These are phyloP conservation scores for Rhizopogon vulgaris DNA, from an alignment of 768 basidiomycete species.

Conservation along the genomic window DNA sequence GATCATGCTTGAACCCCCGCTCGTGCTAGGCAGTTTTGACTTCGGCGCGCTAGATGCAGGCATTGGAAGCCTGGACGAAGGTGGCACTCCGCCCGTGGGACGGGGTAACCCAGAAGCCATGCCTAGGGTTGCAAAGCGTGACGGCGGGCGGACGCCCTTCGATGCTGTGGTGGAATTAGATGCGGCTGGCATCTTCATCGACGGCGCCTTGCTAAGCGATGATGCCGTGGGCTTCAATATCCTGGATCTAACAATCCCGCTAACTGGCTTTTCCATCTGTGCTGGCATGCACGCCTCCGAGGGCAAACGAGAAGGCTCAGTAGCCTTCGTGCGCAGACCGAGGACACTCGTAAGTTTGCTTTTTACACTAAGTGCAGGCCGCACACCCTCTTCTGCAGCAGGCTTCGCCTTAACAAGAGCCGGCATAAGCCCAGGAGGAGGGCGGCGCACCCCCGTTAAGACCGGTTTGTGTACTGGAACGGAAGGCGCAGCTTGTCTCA, in stretches of 20 bases:
- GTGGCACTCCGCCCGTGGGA: neutral
- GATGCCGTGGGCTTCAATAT: conserved; percentile 2
- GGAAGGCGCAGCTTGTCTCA: neutral
- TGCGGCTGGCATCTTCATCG: neutral
- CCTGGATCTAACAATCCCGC: neutral
- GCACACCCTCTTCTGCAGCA: neutral
- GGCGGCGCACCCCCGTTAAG: conserved; percentile 22
- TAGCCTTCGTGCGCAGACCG: neutral
- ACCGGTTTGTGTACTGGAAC: conserved; percentile 9
- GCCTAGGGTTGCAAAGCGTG: conserved; percentile 3
- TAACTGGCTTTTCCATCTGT: neutral
- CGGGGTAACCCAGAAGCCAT: conserved; percentile 6
- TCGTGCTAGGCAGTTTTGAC: conserved; percentile 2
- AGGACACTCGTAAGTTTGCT: conserved; percentile 7
- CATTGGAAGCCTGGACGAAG: conserved; percentile 9
- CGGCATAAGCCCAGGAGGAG: conserved; percentile 14
- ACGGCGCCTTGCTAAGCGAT: conserved; percentile 2
- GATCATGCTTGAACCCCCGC: neutral
- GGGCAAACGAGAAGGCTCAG: neutral
- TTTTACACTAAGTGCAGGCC: conserved; percentile 3
- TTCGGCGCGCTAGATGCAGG: conserved; percentile 4
- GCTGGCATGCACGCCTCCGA: neutral
- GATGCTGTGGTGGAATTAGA: neutral
- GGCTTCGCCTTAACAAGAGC: neutral
- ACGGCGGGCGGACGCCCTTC: conserved; percentile 6